Percentiles rank a stretch among this genome's conserved stretches.
Evolutionary conservation across 2,329 filamentous ascomycete species (phyloP).

Genomic region (Furcasterigmium furcatum): DNA sequence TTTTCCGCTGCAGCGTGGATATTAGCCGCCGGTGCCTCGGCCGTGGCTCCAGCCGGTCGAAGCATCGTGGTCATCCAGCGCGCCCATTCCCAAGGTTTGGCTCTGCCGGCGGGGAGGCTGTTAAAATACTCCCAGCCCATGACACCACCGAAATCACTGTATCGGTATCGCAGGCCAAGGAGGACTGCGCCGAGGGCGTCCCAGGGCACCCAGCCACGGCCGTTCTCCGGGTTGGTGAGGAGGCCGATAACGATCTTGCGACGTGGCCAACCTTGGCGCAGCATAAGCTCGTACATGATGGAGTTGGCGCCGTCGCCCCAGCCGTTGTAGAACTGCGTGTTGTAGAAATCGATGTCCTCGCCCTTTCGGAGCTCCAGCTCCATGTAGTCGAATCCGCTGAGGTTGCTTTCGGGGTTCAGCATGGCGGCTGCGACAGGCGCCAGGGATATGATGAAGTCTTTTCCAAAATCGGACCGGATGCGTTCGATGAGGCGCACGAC

Average conservation of each 20-base stretch:
- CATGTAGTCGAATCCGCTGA: constrained; percentile 81
- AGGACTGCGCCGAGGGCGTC: constrained; percentile 44
- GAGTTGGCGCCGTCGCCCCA: constrained; percentile 62
- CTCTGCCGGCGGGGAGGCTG: constrained; percentile 60
- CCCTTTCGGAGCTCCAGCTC: constrained; percentile 67
- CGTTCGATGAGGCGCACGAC: constrained; percentile 66
- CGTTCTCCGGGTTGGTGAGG: constrained; percentile 75
- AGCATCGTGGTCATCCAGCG: constrained; percentile 55
- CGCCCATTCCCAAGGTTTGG: constrained; percentile 76
- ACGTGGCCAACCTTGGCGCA: constrained; percentile 66
- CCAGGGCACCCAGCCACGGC: constrained; percentile 48
- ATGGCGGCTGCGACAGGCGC: constrained; percentile 78
- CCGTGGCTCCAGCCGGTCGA: constrained; percentile 17
- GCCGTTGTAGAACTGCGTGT: constrained; percentile 89
- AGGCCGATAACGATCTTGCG: constrained; percentile 76
- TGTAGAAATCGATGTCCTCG: constrained; percentile 76
- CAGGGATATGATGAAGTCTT: constrained; percentile 71
- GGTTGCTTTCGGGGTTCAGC: constrained; percentile 50
- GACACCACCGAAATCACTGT: constrained; percentile 75
- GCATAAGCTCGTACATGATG: constrained; percentile 45
- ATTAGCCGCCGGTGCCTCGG: background rate
- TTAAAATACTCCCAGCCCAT: constrained; percentile 98
- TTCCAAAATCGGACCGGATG: constrained; percentile 66
- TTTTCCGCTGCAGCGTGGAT: constrained; percentile 5
- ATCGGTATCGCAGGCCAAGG: constrained; percentile 38